phyloP scores from a whole-genome alignment of 179 eudicot genomes.

The Nepenthes alata region DNA sequence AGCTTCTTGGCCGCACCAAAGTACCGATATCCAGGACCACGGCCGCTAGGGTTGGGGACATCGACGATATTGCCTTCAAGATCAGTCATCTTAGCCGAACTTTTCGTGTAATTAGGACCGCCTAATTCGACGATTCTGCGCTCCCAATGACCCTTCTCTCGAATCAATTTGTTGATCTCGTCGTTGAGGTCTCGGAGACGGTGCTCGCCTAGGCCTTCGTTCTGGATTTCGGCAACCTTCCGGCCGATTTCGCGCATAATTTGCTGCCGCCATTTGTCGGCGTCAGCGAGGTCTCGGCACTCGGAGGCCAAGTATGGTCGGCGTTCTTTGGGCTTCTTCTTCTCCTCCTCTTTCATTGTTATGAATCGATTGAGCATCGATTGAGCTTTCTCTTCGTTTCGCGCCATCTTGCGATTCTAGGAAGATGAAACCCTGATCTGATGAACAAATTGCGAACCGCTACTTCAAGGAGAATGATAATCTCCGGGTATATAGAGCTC shows the following conservation, averaged over 20 bases:
- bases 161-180: conserved; percentile 67
- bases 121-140: conserved; percentile 72
- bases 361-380: conserved; percentile 88
- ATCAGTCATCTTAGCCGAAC: conserved; percentile 80
- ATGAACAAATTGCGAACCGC: no score
- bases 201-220: conserved; percentile 85
- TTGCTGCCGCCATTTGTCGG: conserved; percentile 89
- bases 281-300: conserved; percentile 87
- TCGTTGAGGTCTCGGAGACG: conserved; percentile 81
- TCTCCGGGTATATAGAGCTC: no score
- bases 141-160: conserved; percentile 85
- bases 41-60: conserved; percentile 86
- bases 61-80: conserved; percentile 87
- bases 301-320: conserved; percentile 81
- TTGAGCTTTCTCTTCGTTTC: conserved; percentile 91
- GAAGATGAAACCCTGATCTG: no score
- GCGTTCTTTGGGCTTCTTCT: conserved; percentile 84
- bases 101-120: conserved; percentile 60
- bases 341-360: conserved; percentile 72
- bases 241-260: conserved; percentile 83
- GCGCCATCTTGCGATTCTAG: conserved; percentile 48
- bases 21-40: conserved; percentile 84
- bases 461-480: no score
- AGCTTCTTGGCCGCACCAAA: conserved; percentile 94
- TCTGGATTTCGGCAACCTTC: conserved; percentile 85